Percentiles rank a stretch among this genome's conserved stretches.
Evolutionary conservation across 78 protist species (phyloP).

Genomic region (Dictyostelium firmibasis): DNA sequence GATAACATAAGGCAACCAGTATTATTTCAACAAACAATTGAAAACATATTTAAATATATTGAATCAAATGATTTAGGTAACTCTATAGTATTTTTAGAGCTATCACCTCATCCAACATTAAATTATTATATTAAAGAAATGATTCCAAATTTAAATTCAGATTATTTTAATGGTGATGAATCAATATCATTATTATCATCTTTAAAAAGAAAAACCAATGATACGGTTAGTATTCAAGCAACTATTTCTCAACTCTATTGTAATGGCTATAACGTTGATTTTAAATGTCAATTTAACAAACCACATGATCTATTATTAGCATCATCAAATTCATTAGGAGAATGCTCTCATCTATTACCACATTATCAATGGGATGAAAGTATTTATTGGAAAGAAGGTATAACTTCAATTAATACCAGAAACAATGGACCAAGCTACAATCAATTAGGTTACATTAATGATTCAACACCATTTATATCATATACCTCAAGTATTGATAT

Average conservation of each 20-base stretch:
- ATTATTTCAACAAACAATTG: neutral
- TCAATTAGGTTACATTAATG: neutral
- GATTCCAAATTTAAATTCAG: neutral
- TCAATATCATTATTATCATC: neutral
- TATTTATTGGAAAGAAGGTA: neutral
- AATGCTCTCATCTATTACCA: neutral
- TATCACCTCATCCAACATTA: constrained; percentile 39
- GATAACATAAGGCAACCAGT: constrained; percentile 34
- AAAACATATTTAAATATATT: neutral
- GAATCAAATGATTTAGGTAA: neutral
- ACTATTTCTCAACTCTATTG: constrained; percentile 7
- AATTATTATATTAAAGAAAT: neutral
- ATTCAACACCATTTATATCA: neutral
- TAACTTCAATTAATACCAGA: neutral
- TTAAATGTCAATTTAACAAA: neutral
- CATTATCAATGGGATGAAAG: constrained; percentile 27
- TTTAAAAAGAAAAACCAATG: neutral
- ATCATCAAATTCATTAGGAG: neutral
- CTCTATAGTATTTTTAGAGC: neutral
- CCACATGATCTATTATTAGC: no score
- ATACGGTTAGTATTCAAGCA: neutral
- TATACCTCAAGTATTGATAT: constrained; percentile 7
- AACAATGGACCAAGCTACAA: neutral
- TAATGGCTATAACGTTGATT: neutral
- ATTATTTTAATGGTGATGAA: neutral